Conservation (phyloP, 345 rosid species). For the Aquilaria sinensis region DNA sequence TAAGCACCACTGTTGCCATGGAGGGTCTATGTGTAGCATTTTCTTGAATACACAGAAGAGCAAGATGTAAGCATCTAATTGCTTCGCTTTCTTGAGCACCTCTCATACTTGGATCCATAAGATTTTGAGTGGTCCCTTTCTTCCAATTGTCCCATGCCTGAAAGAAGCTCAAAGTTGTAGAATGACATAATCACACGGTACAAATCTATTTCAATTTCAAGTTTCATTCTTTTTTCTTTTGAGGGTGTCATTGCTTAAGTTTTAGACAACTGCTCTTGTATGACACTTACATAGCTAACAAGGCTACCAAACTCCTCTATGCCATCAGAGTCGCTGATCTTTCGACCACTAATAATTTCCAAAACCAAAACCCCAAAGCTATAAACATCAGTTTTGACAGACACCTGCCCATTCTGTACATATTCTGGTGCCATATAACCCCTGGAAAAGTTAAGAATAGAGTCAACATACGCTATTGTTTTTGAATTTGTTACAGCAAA, state of each 20-base stretch:
- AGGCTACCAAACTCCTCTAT: slow-evolving; percentile 17
- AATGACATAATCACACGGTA: not conserved
- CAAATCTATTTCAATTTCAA: not conserved
- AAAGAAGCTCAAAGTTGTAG: not conserved
- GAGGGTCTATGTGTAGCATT: slow-evolving; percentile 32
- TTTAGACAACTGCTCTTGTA: slow-evolving; percentile 35
- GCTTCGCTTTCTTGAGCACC: slow-evolving; percentile 24
- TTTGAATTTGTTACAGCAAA: not conserved
- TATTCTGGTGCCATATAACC: slow-evolving; percentile 57
- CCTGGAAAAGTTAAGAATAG: slow-evolving; percentile 12
- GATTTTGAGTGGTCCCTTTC: slow-evolving; percentile 18
- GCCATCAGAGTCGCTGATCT: slow-evolving; percentile 11
- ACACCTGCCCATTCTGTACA: slow-evolving; percentile 40
- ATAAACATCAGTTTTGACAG: slow-evolving; percentile 48
- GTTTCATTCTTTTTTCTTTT: not conserved
- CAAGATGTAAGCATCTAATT: slow-evolving; percentile 40
- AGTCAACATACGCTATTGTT: not conserved
- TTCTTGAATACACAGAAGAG: slow-evolving; percentile 50
- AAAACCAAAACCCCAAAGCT: slow-evolving; percentile 45
- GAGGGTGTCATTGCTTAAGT: slow-evolving; percentile 35
- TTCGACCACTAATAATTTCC: slow-evolving; percentile 45
- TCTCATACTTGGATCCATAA: slow-evolving; percentile 29
- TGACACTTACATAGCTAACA: slow-evolving; percentile 32
- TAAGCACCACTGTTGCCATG: slow-evolving; percentile 32
- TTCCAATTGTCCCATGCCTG: slow-evolving; percentile 55